Evolutionary conservation across 176 grass and related monocot species (phyloP).

Genomic region (Pharus latifolius): DNA sequence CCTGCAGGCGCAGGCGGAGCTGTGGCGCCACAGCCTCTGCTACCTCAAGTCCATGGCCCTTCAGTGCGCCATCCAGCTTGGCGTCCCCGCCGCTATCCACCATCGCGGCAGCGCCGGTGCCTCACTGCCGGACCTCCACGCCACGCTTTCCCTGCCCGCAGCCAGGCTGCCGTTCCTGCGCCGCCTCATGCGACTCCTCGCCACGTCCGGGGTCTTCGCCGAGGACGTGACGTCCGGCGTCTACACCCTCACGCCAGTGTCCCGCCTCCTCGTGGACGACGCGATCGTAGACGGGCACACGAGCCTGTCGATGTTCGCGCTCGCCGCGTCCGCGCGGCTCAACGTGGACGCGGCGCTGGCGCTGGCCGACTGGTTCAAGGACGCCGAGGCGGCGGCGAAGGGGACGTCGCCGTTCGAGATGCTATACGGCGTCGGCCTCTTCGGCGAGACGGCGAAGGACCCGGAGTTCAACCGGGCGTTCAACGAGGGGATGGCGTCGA

Average conservation of each 20-base stretch:
- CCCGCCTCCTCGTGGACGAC: constrained; percentile 4
- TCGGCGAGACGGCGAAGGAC: not conserved
- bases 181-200: constrained; percentile 33
- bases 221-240: not conserved
- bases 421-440: not conserved
- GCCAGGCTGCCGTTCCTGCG: not conserved
- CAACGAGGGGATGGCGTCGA: not conserved
- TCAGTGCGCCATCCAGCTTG: constrained; percentile 37
- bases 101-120: constrained; percentile 10
- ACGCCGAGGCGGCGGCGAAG: not conserved
- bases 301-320: not conserved
- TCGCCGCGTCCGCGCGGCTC: not conserved
- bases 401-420: not conserved
- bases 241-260: constrained; percentile 20
- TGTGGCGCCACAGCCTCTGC: constrained; percentile 22
- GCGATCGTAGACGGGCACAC: not conserved
- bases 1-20: constrained; percentile 5
- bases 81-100: constrained; percentile 25
- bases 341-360: not conserved
- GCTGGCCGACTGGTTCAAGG: constrained; percentile 21
- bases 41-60: constrained; percentile 17
- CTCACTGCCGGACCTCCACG: not conserved
- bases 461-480: not conserved
- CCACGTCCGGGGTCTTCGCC: constrained; percentile 3
- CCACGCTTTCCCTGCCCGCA: constrained; percentile 1